Evolutionary conservation across 768 basidiomycete genomes (phyloP).

Genomic region (Pulveroboletus sp.): DNA sequence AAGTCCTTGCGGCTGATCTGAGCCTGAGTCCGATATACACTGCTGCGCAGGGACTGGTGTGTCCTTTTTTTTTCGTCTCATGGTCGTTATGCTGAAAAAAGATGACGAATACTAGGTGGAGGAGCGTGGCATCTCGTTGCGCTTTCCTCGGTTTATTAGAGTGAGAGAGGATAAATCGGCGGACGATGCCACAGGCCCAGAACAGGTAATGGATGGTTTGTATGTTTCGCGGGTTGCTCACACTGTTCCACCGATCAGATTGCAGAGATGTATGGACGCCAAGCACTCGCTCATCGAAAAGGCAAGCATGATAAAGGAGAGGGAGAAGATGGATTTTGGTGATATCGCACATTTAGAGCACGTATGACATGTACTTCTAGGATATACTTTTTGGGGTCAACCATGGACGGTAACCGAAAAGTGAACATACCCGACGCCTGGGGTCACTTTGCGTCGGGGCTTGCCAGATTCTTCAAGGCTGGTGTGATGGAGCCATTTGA

Average conservation of each 20-base stretch:
- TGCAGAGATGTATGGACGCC: conserved; percentile 91
- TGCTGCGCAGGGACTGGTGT: conserved; percentile 87
- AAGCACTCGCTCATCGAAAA: conserved; percentile 76
- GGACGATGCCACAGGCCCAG: conserved; percentile 90
- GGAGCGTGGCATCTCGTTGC: conserved; percentile 88
- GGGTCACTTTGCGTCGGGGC: conserved; percentile 26
- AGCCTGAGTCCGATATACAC: conserved; percentile 95
- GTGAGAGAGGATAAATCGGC: conserved; percentile 90
- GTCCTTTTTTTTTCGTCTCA: conserved; percentile 23
- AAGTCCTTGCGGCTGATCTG: conserved; percentile 94
- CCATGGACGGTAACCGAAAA: background rate
- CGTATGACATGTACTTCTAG: conserved; percentile 12
- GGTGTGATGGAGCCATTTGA: conserved; percentile 44
- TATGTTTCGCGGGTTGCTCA: background rate
- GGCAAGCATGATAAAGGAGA: conserved; percentile 64
- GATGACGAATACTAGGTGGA: conserved; percentile 56
- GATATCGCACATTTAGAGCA: conserved; percentile 20
- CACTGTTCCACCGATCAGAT: conserved; percentile 45
- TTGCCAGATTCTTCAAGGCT: conserved; percentile 43
- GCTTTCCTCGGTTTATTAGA: conserved; percentile 93
- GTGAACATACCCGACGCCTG: conserved; percentile 1
- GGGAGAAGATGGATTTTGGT: conserved; percentile 81
- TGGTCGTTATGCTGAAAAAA: conserved; percentile 1
- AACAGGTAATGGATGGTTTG: conserved; percentile 62
- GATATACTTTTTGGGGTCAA: conserved; percentile 1